Evolutionary conservation across 2,329 filamentous ascomycete genomes (phyloP).

Genomic region (Fusarium pseudocircinatum): DNA sequence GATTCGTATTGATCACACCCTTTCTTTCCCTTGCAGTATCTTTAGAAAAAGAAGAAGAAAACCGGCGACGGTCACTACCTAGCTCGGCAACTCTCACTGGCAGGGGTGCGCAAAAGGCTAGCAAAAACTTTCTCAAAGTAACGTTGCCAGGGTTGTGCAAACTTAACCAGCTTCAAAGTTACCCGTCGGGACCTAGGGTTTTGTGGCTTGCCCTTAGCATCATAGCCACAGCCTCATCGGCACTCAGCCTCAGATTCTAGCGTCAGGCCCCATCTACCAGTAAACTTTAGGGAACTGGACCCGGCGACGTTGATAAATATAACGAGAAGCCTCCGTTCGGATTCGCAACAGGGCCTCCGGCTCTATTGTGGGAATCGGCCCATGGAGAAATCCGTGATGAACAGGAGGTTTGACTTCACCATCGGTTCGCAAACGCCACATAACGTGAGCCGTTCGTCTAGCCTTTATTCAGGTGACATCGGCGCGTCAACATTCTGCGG

Average conservation of each 20-base stretch:
- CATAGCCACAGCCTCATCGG: constrained; percentile 19
- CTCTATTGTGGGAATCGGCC: not conserved
- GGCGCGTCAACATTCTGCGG: constrained; percentile 25
- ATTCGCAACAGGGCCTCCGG: constrained; percentile 8
- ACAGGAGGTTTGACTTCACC: not conserved
- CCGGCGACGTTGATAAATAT: constrained; percentile 22
- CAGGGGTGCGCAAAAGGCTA: constrained; percentile 9
- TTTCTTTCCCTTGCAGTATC: constrained; percentile 14
- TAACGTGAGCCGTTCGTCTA: constrained; percentile 9
- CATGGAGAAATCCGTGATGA: constrained; percentile 14
- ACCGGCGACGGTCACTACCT: constrained; percentile 13
- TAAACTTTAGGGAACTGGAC: not conserved
- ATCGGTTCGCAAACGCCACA: not conserved
- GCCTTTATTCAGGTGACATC: constrained; percentile 25
- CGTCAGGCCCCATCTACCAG: not conserved
- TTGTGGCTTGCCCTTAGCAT: constrained; percentile 28
- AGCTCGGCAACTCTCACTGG: constrained; percentile 16
- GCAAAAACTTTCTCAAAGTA: constrained; percentile 21
- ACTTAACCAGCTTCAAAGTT: not conserved
- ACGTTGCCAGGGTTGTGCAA: constrained; percentile 35
- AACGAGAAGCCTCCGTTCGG: constrained; percentile 22
- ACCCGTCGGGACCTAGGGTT: constrained; percentile 6
- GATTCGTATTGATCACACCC: constrained; percentile 30
- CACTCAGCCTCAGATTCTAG: constrained; percentile 21
- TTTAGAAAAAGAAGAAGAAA: not conserved